Percentiles rank a stretch among this genome's conserved stretches.
Conservation (phyloP, 2,329 filamentous ascomycete genomes). For the Daldinia sp. region DNA sequence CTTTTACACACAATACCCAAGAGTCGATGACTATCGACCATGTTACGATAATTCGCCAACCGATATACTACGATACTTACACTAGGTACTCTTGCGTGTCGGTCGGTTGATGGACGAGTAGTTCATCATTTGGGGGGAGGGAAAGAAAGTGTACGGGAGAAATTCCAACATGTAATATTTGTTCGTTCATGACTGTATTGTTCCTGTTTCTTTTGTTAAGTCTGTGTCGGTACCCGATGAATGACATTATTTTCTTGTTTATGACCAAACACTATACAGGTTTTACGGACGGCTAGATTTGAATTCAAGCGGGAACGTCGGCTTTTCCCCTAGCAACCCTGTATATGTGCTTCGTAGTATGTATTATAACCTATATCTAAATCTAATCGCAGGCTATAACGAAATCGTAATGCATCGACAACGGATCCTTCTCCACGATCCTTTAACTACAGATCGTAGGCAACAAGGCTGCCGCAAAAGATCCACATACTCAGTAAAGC, state of each 20-base stretch:
- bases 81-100: slow-evolving; percentile 38
- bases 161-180: slow-evolving; percentile 64
- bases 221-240: slow-evolving; percentile 48
- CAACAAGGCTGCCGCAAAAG: slow-evolving; percentile 20
- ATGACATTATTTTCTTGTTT: slow-evolving; percentile 47
- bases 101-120: slow-evolving; percentile 42
- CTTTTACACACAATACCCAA: slow-evolving; percentile 43
- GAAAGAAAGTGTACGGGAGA: slow-evolving; percentile 48
- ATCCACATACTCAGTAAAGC: slow-evolving; percentile 13
- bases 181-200: slow-evolving; percentile 56
- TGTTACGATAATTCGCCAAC: slow-evolving; percentile 52
- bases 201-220: slow-evolving; percentile 50
- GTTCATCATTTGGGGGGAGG: slow-evolving; percentile 43
- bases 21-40: slow-evolving; percentile 42
- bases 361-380: not conserved
- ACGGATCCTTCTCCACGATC: slow-evolving; percentile 21
- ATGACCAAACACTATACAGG: slow-evolving; percentile 31
- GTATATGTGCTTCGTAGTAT: slow-evolving; percentile 1
- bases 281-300: slow-evolving; percentile 18
- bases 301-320: slow-evolving; percentile 11
- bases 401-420: slow-evolving; percentile 5
- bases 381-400: not conserved
- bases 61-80: slow-evolving; percentile 46
- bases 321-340: not conserved
- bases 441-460: slow-evolving; percentile 34